Evolutionary conservation across 1,284 basidiomycete species (phyloP), one percentile per base, ranked within the genome.

Genomic region (Puccinia brachypodii): DNA sequence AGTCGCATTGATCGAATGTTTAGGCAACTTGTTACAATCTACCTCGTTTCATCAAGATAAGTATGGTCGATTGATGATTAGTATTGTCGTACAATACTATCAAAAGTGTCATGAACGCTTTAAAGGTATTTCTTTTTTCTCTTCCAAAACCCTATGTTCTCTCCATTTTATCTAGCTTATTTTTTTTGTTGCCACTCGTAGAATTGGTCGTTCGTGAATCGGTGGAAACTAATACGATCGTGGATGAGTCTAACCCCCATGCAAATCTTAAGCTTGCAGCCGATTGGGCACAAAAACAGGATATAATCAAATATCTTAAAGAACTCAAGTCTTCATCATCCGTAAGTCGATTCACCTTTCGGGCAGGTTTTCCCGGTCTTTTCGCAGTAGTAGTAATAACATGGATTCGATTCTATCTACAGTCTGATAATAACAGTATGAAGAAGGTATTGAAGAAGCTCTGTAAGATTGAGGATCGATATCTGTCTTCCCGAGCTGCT

Each of bases 21-120:
- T 99, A 1, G 98, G 95, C 85, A 90, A 91, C 9, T 98, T 98
- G 95, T 90, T 98, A 11, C 90, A 92, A 79, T 92, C 92, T 19
- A 95, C 94, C n/a, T 95, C 96, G 0, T 98, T 99, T 88, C 96
- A 98, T 85, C 90, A 92, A 82, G 96, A 98, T 86, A 95, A 92
- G 86, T 96, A 98, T 87, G 92, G 94, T 40, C 91, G 94, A n/a
- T 89, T 99, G 53, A 95, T 99, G 83, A 90, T 99, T 33, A 92
- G 93, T n/a, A 93, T 98, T 60, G 93, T 98, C 73, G 94, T 97
- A 50, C 95, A 98, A 86, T 98, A 96, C 86, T 98, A 98, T 85
- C 94, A 97, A 86, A 91, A 93, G 56, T 97, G 95, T 85, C 94
- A 92, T 84, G 92, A 95, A 84, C 89, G 92, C 40, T 98, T 94